Evolutionary conservation across 345 rosid species (phyloP), one percentile per base, ranked within the genome.

Genomic region (Citrus medica): DNA sequence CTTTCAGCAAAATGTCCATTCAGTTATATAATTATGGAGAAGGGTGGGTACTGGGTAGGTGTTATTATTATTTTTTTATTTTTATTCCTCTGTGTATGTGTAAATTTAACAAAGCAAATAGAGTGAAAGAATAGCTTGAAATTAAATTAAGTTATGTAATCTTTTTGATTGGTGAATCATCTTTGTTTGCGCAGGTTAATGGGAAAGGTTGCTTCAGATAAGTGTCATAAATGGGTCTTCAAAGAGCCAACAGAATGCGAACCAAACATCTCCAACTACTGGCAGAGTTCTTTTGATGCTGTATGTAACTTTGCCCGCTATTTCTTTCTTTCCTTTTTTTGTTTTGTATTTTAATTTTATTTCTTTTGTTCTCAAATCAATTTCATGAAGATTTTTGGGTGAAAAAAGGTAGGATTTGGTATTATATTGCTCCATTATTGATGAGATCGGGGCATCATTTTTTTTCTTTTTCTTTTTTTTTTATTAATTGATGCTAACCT

Each of bases 1-100:
- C 99, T 71, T 96, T 96, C 97, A 92, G 99, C 99, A 96, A 94
- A 88, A 94, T 96, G 98, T 94, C 99, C 77, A 96, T 96, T 83
- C 99, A 96, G 90, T 85, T 96, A 85, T 96, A 96, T 89, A 96
- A 96, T 88, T 96, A 96, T 90, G 97, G 99, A 96, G 99, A 96
- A 96, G 99, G 99, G 99, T 96, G 97, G 99, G 99, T 96, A 86
- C 88, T 95, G 84, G 98, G 99, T 92, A 91, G 93, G 97, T 93
- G 89, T 86, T 79, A 64, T 80, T 81, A 4, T 71, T 46, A 46
- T 13, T 46, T 46, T 74, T 83, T 84, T 68, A 71, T 69, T 64
- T 80, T 40, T 19, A 38, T 2, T 63, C 70, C 69, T 68, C 21
- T 5, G 3, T 22, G 8, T 17, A 0, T 3, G 25, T 38, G 40